Evolutionary conservation across 106 monocot species (phyloP).

Genomic region (Alisma plantagoaquatica): DNA sequence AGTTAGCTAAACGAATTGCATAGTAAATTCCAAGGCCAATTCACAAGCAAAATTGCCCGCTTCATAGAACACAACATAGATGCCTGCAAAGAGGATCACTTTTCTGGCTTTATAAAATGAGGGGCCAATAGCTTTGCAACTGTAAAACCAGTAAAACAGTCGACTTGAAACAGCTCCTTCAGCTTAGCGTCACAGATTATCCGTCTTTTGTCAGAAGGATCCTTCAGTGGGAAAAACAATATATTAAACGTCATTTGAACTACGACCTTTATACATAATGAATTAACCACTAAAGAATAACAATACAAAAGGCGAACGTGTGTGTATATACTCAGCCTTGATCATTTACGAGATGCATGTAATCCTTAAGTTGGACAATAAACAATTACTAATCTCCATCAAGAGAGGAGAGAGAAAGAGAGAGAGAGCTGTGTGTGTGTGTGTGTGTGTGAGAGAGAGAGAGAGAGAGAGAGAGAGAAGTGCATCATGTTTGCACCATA

Average conservation of each 20-base stretch:
- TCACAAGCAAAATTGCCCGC: constrained; percentile 39
- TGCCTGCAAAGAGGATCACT: constrained; percentile 14
- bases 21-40: too few relatives aligned
- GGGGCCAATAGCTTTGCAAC: constrained; percentile 67
- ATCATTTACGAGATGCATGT: neutral
- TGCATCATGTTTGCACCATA: constrained; percentile 4
- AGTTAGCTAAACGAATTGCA: too few relatives aligned
- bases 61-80: constrained; percentile 10
- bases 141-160: constrained; percentile 65
- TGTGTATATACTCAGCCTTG: too few relatives aligned
- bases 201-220: constrained; percentile 77
- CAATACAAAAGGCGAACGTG: neutral
- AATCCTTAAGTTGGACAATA: neutral
- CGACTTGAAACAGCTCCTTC: constrained; percentile 64
- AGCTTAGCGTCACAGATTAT: constrained; percentile 85
- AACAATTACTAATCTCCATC: too few relatives aligned
- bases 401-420: too few relatives aligned
- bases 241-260: too few relatives aligned
- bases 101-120: constrained; percentile 71
- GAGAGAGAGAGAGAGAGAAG: neutral
- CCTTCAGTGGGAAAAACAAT: constrained; percentile 34
- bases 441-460: too few relatives aligned
- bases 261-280: neutral
- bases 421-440: too few relatives aligned
- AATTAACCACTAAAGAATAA: neutral